These are phyloP conservation scores for Dipteronia sinensis DNA, from an alignment of 345 rosid genomes.

Conservation along the genomic window DNA sequence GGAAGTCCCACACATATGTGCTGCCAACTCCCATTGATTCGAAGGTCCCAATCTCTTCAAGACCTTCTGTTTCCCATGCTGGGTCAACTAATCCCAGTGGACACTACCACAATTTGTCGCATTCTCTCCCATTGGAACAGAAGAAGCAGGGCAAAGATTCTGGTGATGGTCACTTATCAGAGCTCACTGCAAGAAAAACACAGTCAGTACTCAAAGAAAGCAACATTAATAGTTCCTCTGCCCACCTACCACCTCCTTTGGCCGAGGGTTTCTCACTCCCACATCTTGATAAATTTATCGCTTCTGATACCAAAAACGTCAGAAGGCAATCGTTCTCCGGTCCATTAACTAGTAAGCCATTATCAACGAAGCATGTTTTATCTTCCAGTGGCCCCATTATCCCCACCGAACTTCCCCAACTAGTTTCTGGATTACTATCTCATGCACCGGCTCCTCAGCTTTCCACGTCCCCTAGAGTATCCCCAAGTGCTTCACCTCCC, in stretches of 20 bases:
- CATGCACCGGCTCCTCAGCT: slow-evolving; percentile 49
- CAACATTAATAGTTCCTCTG: slow-evolving; percentile 34
- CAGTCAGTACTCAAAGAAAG: slow-evolving; percentile 39
- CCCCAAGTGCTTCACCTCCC: slow-evolving; percentile 87
- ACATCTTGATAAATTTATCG: slow-evolving; percentile 29
- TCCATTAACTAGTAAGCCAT: slow-evolving; percentile 58
- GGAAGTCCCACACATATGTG: slow-evolving; percentile 61
- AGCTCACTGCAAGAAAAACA: slow-evolving; percentile 26
- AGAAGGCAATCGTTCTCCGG: slow-evolving; percentile 75
- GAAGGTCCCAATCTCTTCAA: slow-evolving; percentile 45
- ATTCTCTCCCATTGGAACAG: slow-evolving; percentile 90
- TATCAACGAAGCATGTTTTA: slow-evolving; percentile 48
- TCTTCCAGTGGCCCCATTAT: slow-evolving; percentile 51
- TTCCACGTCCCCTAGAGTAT: slow-evolving; percentile 65
- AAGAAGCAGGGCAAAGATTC: slow-evolving; percentile 53
- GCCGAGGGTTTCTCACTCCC: slow-evolving; percentile 43
- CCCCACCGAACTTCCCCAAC: slow-evolving; percentile 44
- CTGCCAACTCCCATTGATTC: slow-evolving; percentile 81
- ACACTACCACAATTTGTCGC: slow-evolving; percentile 54
- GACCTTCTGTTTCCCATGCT: slow-evolving; percentile 41
- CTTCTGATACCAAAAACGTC: slow-evolving; percentile 47
- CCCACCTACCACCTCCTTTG: slow-evolving; percentile 63
- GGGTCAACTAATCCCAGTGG: slow-evolving; percentile 46
- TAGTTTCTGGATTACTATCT: slow-evolving; percentile 47
- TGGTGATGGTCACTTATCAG: slow-evolving; percentile 33